These are phyloP conservation scores for Acanthamoeba polyphaga DNA, from an alignment of 208 protist species.

Conservation along the genomic window DNA sequence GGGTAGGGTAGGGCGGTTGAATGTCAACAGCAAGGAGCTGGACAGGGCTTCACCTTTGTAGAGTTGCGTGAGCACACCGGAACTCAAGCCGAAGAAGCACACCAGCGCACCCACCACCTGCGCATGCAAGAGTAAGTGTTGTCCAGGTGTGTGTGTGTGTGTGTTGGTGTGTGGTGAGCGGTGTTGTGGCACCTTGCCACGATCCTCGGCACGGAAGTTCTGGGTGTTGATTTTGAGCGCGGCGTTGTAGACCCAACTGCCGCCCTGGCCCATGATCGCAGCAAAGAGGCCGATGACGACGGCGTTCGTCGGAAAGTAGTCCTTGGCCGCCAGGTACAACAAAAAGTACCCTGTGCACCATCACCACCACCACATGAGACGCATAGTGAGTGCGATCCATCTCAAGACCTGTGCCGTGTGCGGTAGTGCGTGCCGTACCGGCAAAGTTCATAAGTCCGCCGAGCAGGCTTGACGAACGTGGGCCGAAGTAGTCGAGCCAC, in stretches of 20 bases:
- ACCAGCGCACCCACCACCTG: constrained; percentile 47
- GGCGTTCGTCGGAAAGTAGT: constrained; percentile 1
- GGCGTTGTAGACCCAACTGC: constrained; percentile 22
- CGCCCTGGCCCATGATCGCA: constrained; percentile 42
- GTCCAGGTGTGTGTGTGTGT: too few relatives aligned
- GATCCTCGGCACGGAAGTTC: constrained; percentile 52
- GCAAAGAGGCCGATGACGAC: constrained; percentile 41
- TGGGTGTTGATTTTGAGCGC: constrained; percentile 40
- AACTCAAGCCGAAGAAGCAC: constrained; percentile 52
- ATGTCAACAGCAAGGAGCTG: background rate
- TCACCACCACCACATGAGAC: background rate
- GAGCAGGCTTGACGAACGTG: background rate
- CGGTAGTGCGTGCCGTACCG: background rate
- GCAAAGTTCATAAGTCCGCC: background rate
- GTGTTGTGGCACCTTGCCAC: background rate
- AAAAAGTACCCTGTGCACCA: background rate
- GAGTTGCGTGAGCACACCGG: constrained; percentile 29
- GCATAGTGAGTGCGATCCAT: background rate
- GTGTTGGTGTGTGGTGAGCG: too few relatives aligned
- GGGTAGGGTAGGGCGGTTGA: background rate
- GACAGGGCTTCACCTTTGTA: constrained; percentile 14
- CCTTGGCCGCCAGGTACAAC: constrained; percentile 11
- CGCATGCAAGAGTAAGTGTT: background rate
- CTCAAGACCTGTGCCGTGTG: background rate
- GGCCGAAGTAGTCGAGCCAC: constrained; percentile 36